A percentile compares a stretch with the other conserved stretches of the same genome.
Evolutionary conservation across 305 asterid species (phyloP).

Genomic region (Salvia sclarea): DNA sequence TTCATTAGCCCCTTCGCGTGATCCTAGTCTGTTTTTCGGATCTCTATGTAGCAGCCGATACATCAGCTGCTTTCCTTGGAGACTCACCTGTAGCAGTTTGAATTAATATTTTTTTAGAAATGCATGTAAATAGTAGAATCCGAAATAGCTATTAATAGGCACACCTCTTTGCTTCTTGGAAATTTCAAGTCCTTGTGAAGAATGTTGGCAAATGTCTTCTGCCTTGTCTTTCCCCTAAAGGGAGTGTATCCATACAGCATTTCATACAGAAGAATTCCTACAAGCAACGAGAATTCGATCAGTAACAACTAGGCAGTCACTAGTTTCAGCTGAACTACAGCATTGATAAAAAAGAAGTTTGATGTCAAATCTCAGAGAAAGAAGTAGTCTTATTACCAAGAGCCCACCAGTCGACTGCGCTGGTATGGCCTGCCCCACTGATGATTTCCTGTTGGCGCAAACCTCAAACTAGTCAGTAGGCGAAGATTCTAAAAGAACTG

Average conservation of each 20-base stretch:
- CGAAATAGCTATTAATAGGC: constrained; percentile 25
- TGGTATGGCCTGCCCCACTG: constrained; percentile 92
- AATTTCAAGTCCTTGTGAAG: constrained; percentile 91
- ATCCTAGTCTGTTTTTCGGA: constrained; percentile 88
- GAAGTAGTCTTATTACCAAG: constrained; percentile 54
- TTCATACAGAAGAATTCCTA: constrained; percentile 89
- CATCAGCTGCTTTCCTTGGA: constrained; percentile 84
- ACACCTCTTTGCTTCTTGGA: constrained; percentile 80
- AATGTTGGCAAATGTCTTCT: constrained; percentile 86
- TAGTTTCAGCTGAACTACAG: not conserved
- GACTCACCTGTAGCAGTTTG: constrained; percentile 62
- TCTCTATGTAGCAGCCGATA: constrained; percentile 88
- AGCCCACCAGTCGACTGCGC: constrained; percentile 99
- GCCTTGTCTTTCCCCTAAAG: constrained; percentile 98
- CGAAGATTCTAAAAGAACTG: constrained; percentile 11
- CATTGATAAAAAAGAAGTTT: not conserved
- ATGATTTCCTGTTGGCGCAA: constrained; percentile 71
- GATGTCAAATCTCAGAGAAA: constrained; percentile 21
- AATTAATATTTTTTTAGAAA: not conserved
- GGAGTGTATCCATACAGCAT: constrained; percentile 97
- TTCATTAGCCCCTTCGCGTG: constrained; percentile 92
- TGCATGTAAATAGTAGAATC: not conserved
- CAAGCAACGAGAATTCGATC: constrained; percentile 24
- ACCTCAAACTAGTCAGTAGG: constrained; percentile 27
- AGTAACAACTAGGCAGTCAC: not conserved